Conservation (phyloP, 495 filamentous ascomycete genomes). For the Penicillium manginii region DNA sequence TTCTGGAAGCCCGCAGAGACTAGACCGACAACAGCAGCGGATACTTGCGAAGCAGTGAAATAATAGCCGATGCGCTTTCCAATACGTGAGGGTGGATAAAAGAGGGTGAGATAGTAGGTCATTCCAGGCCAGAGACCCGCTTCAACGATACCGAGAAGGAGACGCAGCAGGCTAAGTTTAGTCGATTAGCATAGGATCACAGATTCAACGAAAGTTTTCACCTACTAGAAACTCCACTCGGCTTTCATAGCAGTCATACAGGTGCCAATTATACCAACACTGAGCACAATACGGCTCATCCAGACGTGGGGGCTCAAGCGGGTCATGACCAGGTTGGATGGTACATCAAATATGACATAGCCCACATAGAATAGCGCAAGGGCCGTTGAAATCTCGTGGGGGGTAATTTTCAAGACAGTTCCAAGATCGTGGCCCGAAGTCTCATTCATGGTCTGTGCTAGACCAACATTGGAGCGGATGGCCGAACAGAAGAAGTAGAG, state of each 20-base stretch:
- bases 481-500: constrained; percentile 92
- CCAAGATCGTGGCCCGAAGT: constrained; percentile 68
- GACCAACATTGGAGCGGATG: constrained; percentile 85
- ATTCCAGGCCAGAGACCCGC: constrained; percentile 96
- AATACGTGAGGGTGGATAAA: constrained; percentile 84
- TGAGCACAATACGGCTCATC: constrained; percentile 91
- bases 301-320: constrained; percentile 81
- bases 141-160: constrained; percentile 84
- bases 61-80: constrained; percentile 89
- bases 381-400: constrained; percentile 78
- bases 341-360: constrained; percentile 87
- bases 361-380: constrained; percentile 88
- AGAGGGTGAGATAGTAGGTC: constrained; percentile 90
- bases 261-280: constrained; percentile 79
- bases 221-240: constrained; percentile 84
- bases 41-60: constrained; percentile 87
- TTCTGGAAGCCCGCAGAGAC: constrained; percentile 91
- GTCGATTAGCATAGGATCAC: constrained; percentile 12
- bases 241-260: constrained; percentile 81
- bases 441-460: constrained; percentile 89
- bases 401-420: constrained; percentile 64
- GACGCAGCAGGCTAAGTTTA: constrained; percentile 66
- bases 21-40: constrained; percentile 85
- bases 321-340: constrained; percentile 90
- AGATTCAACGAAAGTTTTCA: constrained; percentile 6